phyloP scores from a whole-genome alignment of 176 grass and related monocot genomes.

The Otatea glauca region DNA sequence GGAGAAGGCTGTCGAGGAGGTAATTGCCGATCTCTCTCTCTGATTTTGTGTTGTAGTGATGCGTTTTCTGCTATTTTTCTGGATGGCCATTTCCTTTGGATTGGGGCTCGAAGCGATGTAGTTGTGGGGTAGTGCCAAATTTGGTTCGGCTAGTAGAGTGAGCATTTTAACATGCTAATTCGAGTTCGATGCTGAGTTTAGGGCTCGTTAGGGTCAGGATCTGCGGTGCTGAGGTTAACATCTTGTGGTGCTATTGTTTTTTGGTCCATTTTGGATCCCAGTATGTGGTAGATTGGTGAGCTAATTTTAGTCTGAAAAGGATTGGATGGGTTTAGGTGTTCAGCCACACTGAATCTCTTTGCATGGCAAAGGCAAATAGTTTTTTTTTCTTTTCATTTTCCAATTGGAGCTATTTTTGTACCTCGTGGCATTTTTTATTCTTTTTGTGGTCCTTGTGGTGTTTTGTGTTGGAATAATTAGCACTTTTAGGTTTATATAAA shows the following conservation, averaged over 20 bases:
- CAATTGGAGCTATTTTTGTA: slow-evolving; percentile 3
- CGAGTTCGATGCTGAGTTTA: neutral
- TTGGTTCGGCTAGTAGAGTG: slow-evolving; percentile 1
- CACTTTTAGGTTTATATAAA: no score
- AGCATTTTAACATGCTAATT: neutral
- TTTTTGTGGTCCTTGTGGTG: neutral
- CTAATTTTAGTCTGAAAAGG: neutral
- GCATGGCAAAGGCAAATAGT: neutral
- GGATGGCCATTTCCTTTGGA: slow-evolving; percentile 1
- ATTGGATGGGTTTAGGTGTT: slow-evolving; percentile 3
- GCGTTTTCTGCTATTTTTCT: slow-evolving; percentile 5
- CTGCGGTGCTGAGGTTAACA: neutral
- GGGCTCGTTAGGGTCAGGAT: neutral
- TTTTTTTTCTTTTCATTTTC: neutral
- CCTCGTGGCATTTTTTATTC: neutral
- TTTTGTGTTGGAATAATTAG: no score
- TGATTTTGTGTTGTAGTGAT: neutral
- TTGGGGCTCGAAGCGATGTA: slow-evolving; percentile 12
- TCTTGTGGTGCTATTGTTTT: neutral
- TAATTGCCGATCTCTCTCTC: slow-evolving; percentile 27
- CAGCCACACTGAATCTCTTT: neutral
- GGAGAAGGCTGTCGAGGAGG: slow-evolving; percentile 99
- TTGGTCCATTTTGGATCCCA: neutral
- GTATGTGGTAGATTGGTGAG: neutral
- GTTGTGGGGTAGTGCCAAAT: slow-evolving; percentile 2